These are phyloP conservation scores for Talaromyces piceae DNA, from an alignment of 2,329 filamentous ascomycete genomes.

Conservation along the genomic window DNA sequence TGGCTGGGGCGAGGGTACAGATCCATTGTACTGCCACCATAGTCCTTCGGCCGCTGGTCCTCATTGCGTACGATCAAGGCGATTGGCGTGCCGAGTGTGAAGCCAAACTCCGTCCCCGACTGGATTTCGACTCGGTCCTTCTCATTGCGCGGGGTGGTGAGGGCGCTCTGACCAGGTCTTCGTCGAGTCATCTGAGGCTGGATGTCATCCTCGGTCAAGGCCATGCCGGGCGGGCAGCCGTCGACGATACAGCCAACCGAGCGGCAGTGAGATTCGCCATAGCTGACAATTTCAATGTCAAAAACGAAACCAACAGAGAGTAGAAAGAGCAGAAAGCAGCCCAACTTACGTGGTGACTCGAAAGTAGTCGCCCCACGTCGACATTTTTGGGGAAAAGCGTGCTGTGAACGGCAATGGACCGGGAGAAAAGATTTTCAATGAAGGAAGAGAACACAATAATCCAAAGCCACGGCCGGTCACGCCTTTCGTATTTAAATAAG, in stretches of 20 bases:
- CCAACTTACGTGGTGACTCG: constrained; percentile 67
- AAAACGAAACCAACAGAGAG: neutral
- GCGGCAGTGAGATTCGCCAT: constrained; percentile 83
- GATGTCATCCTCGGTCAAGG: constrained; percentile 77
- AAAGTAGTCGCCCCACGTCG: constrained; percentile 78
- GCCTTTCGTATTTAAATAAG: neutral
- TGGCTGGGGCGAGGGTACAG: constrained; percentile 84
- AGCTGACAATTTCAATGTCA: constrained; percentile 38
- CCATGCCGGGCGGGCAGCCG: constrained; percentile 79
- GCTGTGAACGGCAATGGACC: neutral
- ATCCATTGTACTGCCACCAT: constrained; percentile 84
- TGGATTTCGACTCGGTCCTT: constrained; percentile 88
- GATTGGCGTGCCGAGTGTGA: constrained; percentile 87
- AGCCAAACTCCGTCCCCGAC: constrained; percentile 82
- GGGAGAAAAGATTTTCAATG: neutral
- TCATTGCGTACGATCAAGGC: constrained; percentile 81
- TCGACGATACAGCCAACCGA: constrained; percentile 94
- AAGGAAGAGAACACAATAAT: neutral
- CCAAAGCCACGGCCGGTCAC: neutral
- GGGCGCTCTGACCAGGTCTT: constrained; percentile 77
- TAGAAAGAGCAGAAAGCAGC: neutral
- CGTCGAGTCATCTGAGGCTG: constrained; percentile 91
- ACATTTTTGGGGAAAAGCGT: constrained; percentile 48
- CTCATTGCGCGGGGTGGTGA: constrained; percentile 89
- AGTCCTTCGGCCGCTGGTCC: constrained; percentile 88